phyloP scores from a whole-genome alignment of 140 eudicot genomes.

The Flaveria floridana region DNA sequence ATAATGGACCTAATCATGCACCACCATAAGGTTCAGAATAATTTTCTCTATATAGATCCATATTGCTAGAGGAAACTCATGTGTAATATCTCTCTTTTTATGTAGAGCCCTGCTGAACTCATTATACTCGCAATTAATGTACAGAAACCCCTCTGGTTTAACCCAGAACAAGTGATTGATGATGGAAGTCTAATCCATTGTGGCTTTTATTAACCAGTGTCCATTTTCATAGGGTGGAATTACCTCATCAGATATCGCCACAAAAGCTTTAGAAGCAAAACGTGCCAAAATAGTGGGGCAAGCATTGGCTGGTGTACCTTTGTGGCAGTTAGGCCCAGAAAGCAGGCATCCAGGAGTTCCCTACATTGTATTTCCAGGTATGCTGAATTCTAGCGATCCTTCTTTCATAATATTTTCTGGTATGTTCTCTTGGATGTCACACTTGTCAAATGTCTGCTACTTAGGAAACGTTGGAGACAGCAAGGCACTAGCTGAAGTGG shows the following conservation, averaged over 20 bases:
- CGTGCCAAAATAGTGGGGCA: conserved; percentile 91
- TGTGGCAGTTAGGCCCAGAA: conserved; percentile 95
- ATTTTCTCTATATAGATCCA: background rate
- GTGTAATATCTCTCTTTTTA: background rate
- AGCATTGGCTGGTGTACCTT: conserved; percentile 94
- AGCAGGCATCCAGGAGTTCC: conserved; percentile 96
- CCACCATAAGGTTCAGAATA: background rate
- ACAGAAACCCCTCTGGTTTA: background rate
- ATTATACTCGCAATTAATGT: background rate
- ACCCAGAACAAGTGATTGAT: background rate
- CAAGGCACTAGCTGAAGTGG: conserved; percentile 85
- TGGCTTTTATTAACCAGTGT: conserved; percentile 20
- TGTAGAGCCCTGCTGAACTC: background rate
- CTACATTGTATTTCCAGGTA: conserved; percentile 96
- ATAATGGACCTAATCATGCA: background rate
- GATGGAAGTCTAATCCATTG: conserved; percentile 11
- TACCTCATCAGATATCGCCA: conserved; percentile 96
- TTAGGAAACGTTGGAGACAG: conserved; percentile 90
- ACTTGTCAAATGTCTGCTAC: conserved; percentile 18
- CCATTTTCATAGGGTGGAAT: conserved; percentile 76
- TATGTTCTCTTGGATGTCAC: conserved; percentile 8
- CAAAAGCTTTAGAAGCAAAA: conserved; percentile 87
- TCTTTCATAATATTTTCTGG: conserved; percentile 11
- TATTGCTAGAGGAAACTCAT: background rate
- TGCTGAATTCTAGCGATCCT: background rate